These are phyloP conservation scores for Penicillium glabrum DNA, from an alignment of 2,329 filamentous ascomycete genomes.

Conservation along the genomic window DNA sequence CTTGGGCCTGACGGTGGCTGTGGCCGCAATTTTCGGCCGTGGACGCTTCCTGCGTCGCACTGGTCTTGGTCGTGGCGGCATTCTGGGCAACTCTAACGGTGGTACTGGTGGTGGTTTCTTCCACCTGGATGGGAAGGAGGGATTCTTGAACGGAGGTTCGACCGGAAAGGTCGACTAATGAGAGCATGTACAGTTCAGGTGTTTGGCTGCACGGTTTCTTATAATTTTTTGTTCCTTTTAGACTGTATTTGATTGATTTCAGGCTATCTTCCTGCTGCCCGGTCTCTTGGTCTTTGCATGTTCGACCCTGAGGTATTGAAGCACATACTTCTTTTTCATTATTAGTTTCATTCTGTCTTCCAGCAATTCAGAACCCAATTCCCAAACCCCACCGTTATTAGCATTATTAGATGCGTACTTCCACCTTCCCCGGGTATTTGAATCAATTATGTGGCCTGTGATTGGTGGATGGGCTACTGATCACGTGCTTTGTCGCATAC, in stretches of 20 bases:
- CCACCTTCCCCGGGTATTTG: not conserved
- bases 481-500: constrained; percentile 16
- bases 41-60: constrained; percentile 30
- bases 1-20: constrained; percentile 36
- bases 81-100: constrained; percentile 35
- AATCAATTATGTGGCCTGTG: constrained; percentile 11
- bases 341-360: constrained; percentile 8
- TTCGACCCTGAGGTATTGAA: constrained; percentile 17
- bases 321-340: constrained; percentile 20
- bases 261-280: constrained; percentile 11
- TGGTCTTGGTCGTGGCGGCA: constrained; percentile 30
- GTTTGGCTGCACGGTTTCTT: constrained; percentile 24
- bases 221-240: constrained; percentile 23
- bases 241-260: constrained; percentile 23
- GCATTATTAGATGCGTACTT: not conserved
- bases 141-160: constrained; percentile 42
- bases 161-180: constrained; percentile 50
- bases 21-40: constrained; percentile 35
- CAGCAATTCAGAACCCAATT: not conserved
- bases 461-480: constrained; percentile 25
- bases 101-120: constrained; percentile 45
- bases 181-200: constrained; percentile 33
- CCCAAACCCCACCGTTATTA: not conserved
- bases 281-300: constrained; percentile 20
- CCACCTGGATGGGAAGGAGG: constrained; percentile 50